Percentiles rank a stretch among this genome's conserved stretches.
These are phyloP conservation scores for Fulvia fulva DNA, from an alignment of 2,329 filamentous ascomycete species.

Conservation along the genomic window DNA sequence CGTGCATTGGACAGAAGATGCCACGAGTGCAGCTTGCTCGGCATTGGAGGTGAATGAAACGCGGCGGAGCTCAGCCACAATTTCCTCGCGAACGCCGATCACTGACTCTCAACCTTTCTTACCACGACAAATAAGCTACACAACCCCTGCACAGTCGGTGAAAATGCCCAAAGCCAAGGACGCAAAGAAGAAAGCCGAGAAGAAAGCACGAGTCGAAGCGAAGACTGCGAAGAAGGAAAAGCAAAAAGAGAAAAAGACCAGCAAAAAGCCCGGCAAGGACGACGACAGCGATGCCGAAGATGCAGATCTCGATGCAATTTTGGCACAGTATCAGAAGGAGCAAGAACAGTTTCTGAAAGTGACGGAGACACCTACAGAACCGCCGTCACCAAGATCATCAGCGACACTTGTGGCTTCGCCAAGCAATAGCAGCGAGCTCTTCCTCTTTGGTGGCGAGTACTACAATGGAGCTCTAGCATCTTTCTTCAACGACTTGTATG, in stretches of 20 bases:
- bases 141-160: background rate
- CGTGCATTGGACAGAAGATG: conserved; percentile 18
- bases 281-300: conserved; percentile 89
- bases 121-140: background rate
- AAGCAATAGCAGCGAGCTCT: conserved; percentile 77
- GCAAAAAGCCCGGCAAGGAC: conserved; percentile 61
- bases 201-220: conserved; percentile 45
- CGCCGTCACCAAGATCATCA: conserved; percentile 74
- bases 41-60: background rate
- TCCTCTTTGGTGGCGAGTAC: conserved; percentile 92
- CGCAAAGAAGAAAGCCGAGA: conserved; percentile 36
- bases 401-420: conserved; percentile 81
- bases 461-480: conserved; percentile 84
- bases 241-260: conserved; percentile 64
- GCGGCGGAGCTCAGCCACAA: background rate
- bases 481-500: conserved; percentile 64
- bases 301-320: conserved; percentile 85
- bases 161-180: conserved; percentile 55
- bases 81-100: background rate
- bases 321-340: conserved; percentile 84
- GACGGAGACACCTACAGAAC: conserved; percentile 70
- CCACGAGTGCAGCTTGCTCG: background rate
- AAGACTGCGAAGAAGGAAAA: conserved; percentile 74
- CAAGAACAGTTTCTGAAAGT: conserved; percentile 94
- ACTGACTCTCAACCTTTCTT: background rate